phyloP scores from a whole-genome alignment of 495 filamentous ascomycete genomes.

The Neurospora sublineolata region DNA sequence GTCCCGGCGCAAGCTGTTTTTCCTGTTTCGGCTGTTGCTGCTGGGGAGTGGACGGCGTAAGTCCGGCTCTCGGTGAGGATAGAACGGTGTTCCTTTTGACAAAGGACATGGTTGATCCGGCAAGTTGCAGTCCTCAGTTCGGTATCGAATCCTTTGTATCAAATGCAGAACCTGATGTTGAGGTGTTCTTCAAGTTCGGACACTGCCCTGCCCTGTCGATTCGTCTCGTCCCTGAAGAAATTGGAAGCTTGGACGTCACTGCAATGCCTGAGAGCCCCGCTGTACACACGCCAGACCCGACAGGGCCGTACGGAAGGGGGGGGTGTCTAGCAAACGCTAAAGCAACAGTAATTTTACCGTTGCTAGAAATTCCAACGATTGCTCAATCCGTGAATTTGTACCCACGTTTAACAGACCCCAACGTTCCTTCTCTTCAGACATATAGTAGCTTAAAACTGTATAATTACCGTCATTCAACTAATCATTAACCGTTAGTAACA shows the following conservation, averaged over 20 bases:
- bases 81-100: constrained; percentile 76
- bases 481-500: no score
- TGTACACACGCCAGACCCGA: neutral
- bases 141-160: neutral
- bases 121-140: neutral
- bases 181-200: neutral
- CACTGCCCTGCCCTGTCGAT: neutral
- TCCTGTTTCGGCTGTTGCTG: constrained; percentile 6
- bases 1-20: constrained; percentile 44
- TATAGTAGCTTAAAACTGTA: no score
- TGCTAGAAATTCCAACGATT: no score
- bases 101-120: constrained; percentile 59
- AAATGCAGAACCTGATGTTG: neutral
- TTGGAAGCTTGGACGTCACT: neutral
- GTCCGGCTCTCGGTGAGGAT: constrained; percentile 22
- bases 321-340: no score
- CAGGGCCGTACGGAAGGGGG: neutral
- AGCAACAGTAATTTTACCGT: no score
- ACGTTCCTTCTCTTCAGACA: no score
- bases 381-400: no score
- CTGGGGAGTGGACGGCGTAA: neutral
- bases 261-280: neutral
- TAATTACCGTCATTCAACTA: no score
- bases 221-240: neutral
- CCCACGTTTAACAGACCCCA: no score